These are phyloP conservation scores for Aspergillus panamensis DNA, from an alignment of 495 filamentous ascomycete genomes.

Conservation along the genomic window DNA sequence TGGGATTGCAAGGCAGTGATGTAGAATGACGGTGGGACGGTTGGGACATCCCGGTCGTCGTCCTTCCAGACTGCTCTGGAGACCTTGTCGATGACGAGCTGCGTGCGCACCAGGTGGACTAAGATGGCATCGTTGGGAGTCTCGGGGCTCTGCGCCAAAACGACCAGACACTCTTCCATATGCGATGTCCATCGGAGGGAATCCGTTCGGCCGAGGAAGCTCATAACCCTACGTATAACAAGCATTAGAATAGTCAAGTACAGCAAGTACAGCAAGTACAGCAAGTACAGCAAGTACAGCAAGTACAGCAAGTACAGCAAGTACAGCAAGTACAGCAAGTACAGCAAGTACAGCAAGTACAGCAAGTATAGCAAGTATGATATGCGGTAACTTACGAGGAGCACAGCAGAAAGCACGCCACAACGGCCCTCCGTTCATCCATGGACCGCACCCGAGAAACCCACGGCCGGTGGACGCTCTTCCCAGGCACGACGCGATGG, in stretches of 20 bases:
- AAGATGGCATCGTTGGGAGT: slow-evolving; percentile 3
- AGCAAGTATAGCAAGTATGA: no score
- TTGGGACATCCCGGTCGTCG: neutral
- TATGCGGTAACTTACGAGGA: slow-evolving; percentile 17
- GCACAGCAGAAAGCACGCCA: slow-evolving; percentile 8
- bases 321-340: no score
- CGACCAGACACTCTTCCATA: slow-evolving; percentile 14
- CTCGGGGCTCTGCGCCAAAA: neutral
- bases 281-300: no score
- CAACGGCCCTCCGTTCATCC: slow-evolving; percentile 13
- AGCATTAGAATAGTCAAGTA: no score
- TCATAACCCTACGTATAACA: neutral
- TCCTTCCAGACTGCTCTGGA: neutral
- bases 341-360: no score
- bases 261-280: no score
- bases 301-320: no score
- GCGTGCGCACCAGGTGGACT: slow-evolving; percentile 6
- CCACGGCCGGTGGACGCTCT: neutral
- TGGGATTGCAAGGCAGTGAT: slow-evolving; percentile 7
- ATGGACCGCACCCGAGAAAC: slow-evolving; percentile 8
- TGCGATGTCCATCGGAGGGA: slow-evolving; percentile 14
- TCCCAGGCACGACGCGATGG: slow-evolving; percentile 1
- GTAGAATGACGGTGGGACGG: neutral
- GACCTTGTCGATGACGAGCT: slow-evolving; percentile 4
- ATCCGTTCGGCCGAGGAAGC: slow-evolving; percentile 9